Base-by-base conservation (phyloP, 805 yeast genomes). In the Candida silvicultrix region DNA sequence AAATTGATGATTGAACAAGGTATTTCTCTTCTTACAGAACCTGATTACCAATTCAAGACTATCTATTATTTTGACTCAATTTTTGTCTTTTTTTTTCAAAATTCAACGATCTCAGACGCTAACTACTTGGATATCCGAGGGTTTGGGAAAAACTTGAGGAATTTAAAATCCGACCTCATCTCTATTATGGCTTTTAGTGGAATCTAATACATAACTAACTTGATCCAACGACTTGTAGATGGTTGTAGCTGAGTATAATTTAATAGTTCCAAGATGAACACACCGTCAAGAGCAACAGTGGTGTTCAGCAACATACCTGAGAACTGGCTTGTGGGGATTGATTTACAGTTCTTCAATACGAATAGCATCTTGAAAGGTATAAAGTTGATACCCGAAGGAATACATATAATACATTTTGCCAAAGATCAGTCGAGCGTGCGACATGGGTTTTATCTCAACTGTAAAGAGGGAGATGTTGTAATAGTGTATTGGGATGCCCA, bases 351-450 rank as follows among this genome's bases (percentile, higher is more conserved):
- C 56, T 75, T 78, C 64, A 65, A 64, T 32, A 55, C 73, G 9
- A 70, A 67, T 22, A 48, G 59, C 10, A 45, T 62, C 2, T 63
- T 77, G 21, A 65, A 60, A 46, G 87, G 87, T 1, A 68, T 82
- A 50, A 79, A 78, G 50, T 59, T 63, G 16, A 63, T 82, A 4
- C 70, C 77, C 0, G 47, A 58, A 4, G 87, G 87, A 0, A 41
- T 70, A 0, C 88, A 82, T 58, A 59, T 79, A 2, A 52, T 81
- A 12, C 87, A 82, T 59, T 71, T 75, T 62, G 74, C 78, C 0
- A 60, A 60, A 37, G 61, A 56, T 43, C 50, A 56, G 6, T 43
- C 55, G 36, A 77, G 67, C 53, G 60, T 66, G 52, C 66, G 71
- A 46, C 52, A 58, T 45, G 83, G 82, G 4, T 59, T 58, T 54